Conservation (phyloP, 2,329 filamentous ascomycete species). For the Fusarium setosum region DNA sequence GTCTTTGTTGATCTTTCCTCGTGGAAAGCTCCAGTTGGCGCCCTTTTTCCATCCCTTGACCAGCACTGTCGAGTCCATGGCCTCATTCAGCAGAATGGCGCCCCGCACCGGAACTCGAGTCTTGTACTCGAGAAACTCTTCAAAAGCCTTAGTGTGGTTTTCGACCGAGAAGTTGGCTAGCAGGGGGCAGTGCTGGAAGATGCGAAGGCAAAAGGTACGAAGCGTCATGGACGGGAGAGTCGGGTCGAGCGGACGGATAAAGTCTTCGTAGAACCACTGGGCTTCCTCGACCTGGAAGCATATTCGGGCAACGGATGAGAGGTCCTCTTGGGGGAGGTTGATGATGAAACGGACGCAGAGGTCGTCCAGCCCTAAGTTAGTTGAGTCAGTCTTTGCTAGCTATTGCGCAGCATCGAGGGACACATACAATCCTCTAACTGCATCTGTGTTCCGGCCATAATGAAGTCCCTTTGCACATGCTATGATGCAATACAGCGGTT, state of each 20-base stretch:
- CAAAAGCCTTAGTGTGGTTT: constrained; percentile 84
- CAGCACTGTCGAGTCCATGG: constrained; percentile 93
- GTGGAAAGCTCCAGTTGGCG: constrained; percentile 94
- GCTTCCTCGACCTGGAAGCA: constrained; percentile 99
- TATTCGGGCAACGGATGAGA: constrained; percentile 90
- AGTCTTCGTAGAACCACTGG: constrained; percentile 99
- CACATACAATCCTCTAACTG: constrained; percentile 86
- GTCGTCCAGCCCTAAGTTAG: constrained; percentile 86
- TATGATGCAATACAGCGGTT: constrained; percentile 23
- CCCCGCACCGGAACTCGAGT: constrained; percentile 92
- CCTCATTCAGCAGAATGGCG: constrained; percentile 90
- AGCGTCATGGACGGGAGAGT: constrained; percentile 86
- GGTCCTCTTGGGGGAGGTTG: constrained; percentile 92
- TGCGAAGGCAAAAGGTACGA: constrained; percentile 85
- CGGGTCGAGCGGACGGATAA: constrained; percentile 90
- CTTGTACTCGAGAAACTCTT: constrained; percentile 95
- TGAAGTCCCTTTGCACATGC: constrained; percentile 53
- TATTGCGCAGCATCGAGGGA: constrained; percentile 14
- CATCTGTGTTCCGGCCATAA: constrained; percentile 83
- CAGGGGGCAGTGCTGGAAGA: constrained; percentile 94
- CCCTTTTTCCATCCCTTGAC: constrained; percentile 99
- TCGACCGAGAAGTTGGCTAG: constrained; percentile 83
- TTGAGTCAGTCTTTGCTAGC: constrained; percentile 37
- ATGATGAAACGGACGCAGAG: constrained; percentile 98
- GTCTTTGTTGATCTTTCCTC: constrained; percentile 98